Percentiles rank a stretch among this genome's conserved stretches.
These are phyloP conservation scores for Russula ochroleuca DNA, from an alignment of 768 basidiomycete genomes.

Conservation along the genomic window DNA sequence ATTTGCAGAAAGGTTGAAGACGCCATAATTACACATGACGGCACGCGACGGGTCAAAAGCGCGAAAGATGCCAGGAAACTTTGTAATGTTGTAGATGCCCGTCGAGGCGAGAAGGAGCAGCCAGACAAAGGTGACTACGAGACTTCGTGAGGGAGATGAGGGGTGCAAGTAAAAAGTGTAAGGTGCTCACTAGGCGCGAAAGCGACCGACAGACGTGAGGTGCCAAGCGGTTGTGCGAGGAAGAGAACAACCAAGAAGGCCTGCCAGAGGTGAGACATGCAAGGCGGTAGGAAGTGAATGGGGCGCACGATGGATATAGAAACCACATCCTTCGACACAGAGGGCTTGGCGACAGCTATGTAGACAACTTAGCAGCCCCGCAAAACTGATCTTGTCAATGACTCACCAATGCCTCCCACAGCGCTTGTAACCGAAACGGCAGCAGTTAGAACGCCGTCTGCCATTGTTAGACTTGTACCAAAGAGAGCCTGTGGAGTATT, in stretches of 20 bases:
- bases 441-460: slow-evolving; percentile 65
- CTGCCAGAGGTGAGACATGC: slow-evolving; percentile 31
- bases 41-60: slow-evolving; percentile 66
- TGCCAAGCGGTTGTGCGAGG: slow-evolving; percentile 57
- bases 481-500: slow-evolving; percentile 46
- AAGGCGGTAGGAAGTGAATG: neutral
- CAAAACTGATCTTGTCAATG: neutral
- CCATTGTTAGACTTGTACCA: slow-evolving; percentile 61
- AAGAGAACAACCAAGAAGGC: slow-evolving; percentile 56
- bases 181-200: slow-evolving; percentile 51
- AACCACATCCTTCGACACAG: slow-evolving; percentile 44
- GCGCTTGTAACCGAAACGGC: slow-evolving; percentile 67
- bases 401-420: slow-evolving; percentile 51
- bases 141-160: neutral
- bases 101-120: slow-evolving; percentile 47
- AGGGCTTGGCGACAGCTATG: slow-evolving; percentile 49
- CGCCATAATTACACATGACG: slow-evolving; percentile 44
- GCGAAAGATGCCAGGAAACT: slow-evolving; percentile 54
- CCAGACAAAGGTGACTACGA: slow-evolving; percentile 52
- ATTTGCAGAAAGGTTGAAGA: neutral
- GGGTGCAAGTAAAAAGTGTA: neutral
- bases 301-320: slow-evolving; percentile 53
- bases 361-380: neutral
- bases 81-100: slow-evolving; percentile 55
- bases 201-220: slow-evolving; percentile 43